Evolutionary conservation across 306 rosid species (phyloP).

Genomic region (Luffa aegyptiaca): DNA sequence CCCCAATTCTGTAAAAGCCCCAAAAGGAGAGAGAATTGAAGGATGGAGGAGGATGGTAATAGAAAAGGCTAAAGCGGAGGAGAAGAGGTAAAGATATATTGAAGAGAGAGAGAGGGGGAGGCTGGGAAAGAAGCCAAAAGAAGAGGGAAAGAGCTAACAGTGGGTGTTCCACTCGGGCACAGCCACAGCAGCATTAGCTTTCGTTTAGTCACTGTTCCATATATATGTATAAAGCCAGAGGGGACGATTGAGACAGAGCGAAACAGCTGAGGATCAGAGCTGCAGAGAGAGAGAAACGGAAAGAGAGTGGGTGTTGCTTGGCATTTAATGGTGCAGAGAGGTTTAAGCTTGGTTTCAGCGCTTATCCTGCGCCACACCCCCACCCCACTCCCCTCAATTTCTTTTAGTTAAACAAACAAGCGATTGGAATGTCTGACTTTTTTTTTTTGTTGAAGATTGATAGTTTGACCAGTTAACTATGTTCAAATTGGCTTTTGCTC

Average conservation of each 20-base stretch:
- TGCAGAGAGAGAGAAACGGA: background rate
- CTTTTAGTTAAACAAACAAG: no score
- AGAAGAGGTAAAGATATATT: background rate
- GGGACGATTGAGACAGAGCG: conserved; percentile 12
- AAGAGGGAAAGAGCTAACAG: background rate
- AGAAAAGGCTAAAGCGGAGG: background rate
- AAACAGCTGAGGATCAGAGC: conserved; percentile 8
- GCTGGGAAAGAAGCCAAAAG: background rate
- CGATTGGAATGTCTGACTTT: no score
- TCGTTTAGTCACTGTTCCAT: conserved; percentile 7
- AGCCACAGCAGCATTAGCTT: conserved; percentile 5
- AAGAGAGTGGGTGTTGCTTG: conserved; percentile 6
- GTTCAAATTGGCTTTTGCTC: no score
- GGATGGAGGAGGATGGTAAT: background rate
- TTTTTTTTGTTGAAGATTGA: no score
- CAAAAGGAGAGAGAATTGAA: background rate
- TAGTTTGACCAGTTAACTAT: no score
- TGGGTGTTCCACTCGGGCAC: background rate
- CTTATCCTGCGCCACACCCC: background rate
- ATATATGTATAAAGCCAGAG: conserved; percentile 6
- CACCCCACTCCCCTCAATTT: no score
- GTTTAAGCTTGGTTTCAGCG: conserved; percentile 2
- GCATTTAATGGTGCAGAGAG: background rate
- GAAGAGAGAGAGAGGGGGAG: background rate
- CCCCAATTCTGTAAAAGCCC: background rate